A percentile compares a stretch with the other conserved stretches of the same genome.
Conservation (phyloP, 441 rosid species). For the Capsella rubella region DNA sequence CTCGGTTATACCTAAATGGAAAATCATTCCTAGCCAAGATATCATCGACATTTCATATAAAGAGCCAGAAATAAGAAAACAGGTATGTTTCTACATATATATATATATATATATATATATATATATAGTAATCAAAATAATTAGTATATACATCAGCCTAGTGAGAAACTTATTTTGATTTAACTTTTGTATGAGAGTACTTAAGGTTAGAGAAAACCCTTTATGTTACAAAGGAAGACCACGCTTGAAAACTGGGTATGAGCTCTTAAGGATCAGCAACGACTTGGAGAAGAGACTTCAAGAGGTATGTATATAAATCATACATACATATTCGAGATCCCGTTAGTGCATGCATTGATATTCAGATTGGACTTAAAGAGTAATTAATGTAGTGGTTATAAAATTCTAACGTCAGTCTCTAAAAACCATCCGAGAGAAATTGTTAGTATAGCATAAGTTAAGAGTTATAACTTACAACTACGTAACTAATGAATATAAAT, state of each 20-base stretch:
- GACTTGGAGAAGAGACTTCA: slow-evolving; percentile 62
- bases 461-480: not conserved
- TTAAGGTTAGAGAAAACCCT: slow-evolving; percentile 66
- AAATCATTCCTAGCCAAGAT: slow-evolving; percentile 67
- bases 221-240: slow-evolving; percentile 81
- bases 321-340: not conserved
- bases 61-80: slow-evolving; percentile 62
- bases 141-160: slow-evolving; percentile 1
- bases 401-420: not conserved
- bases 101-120: too few relatives aligned
- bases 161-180: slow-evolving; percentile 4
- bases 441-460: too few relatives aligned
- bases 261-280: slow-evolving; percentile 56
- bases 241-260: slow-evolving; percentile 73
- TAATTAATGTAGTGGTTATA: not conserved
- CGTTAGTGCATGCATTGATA: slow-evolving; percentile 9
- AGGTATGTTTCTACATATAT: slow-evolving; percentile 65
- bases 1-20: slow-evolving; percentile 76
- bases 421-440: not conserved
- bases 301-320: slow-evolving; percentile 50
- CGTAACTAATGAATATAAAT: not conserved
- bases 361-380: not conserved
- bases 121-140: not conserved
- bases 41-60: slow-evolving; percentile 71
- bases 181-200: not conserved